Evolutionary conservation across 164 flowering plant genomes (phyloP).

Genomic region (Vitis riparia): DNA sequence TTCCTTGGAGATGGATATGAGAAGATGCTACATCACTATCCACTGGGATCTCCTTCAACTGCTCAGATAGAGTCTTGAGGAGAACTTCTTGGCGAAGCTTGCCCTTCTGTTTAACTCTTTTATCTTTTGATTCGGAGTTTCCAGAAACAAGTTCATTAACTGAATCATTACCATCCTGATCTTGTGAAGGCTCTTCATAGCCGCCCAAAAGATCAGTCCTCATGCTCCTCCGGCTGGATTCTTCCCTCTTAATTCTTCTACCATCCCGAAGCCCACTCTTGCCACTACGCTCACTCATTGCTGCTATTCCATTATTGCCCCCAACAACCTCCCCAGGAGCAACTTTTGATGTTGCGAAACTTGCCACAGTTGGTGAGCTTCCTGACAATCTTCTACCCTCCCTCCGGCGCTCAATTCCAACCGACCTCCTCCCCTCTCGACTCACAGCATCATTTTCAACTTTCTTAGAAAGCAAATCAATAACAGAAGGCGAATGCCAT

Average conservation of each 20-base stretch:
- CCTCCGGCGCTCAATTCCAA: slow-evolving; percentile 42
- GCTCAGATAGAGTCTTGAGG: slow-evolving; percentile 64
- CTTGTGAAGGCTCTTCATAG: slow-evolving; percentile 31
- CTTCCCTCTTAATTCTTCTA: slow-evolving; percentile 50
- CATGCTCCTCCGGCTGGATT: slow-evolving; percentile 34
- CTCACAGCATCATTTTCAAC: slow-evolving; percentile 42
- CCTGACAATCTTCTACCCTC: slow-evolving; percentile 48
- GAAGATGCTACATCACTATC: slow-evolving; percentile 70
- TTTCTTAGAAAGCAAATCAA: slow-evolving; percentile 49
- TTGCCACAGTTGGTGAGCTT: slow-evolving; percentile 39
- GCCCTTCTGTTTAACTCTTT: slow-evolving; percentile 41
- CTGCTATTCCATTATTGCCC: slow-evolving; percentile 23
- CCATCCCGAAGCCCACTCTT: slow-evolving; percentile 38
- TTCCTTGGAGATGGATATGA: slow-evolving; percentile 35
- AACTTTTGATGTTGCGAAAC: slow-evolving; percentile 48
- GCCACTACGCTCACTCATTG: slow-evolving; percentile 37
- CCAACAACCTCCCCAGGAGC: slow-evolving; percentile 38
- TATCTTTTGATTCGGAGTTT: slow-evolving; percentile 35
- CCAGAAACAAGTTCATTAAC: slow-evolving; percentile 34
- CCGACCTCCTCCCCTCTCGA: slow-evolving; percentile 61
- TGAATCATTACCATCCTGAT: slow-evolving; percentile 24
- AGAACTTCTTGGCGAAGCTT: slow-evolving; percentile 33
- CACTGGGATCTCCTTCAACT: slow-evolving; percentile 42
- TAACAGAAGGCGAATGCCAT: slow-evolving; percentile 74
- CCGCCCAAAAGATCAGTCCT: slow-evolving; percentile 36